Conservation (phyloP, 108 stramenopile genomes). For the Conticribra weissflogii region DNA sequence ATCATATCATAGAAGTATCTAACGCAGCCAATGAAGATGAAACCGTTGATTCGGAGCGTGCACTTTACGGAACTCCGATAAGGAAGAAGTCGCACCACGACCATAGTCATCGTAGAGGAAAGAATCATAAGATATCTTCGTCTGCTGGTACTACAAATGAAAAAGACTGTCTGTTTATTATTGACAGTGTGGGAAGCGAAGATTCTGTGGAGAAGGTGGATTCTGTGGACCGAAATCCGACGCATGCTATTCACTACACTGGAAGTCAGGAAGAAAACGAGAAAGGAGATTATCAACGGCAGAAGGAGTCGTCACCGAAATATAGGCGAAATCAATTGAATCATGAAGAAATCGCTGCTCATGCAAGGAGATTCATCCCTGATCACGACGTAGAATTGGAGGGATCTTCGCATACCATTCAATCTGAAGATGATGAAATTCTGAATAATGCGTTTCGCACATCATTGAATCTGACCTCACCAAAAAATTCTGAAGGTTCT, state of each 20-base stretch:
- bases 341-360: conserved; percentile 14
- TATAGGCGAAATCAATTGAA: not conserved
- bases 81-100: conserved; percentile 16
- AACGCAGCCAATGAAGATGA: conserved; percentile 21
- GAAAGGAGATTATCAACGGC: not conserved
- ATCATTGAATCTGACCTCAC: no score
- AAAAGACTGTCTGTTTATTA: conserved; percentile 12
- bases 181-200: conserved; percentile 20
- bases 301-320: not conserved
- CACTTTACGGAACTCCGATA: conserved; percentile 26
- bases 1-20: no score
- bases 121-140: no score
- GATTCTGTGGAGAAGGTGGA: conserved; percentile 13
- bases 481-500: no score
- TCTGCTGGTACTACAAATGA: not conserved
- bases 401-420: not conserved
- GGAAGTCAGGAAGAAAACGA: conserved; percentile 23
- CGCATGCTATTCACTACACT: conserved; percentile 24
- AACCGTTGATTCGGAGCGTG: conserved; percentile 36
- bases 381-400: not conserved
- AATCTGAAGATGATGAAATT: no score
- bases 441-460: no score
- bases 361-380: conserved; percentile 8
- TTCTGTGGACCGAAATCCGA: not conserved
- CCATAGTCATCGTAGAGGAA: not conserved